A percentile compares a stretch with the other conserved stretches of the same genome.
Conservation (phyloP, 805 yeast species). For the Saccharomycopsis babjevae region DNA sequence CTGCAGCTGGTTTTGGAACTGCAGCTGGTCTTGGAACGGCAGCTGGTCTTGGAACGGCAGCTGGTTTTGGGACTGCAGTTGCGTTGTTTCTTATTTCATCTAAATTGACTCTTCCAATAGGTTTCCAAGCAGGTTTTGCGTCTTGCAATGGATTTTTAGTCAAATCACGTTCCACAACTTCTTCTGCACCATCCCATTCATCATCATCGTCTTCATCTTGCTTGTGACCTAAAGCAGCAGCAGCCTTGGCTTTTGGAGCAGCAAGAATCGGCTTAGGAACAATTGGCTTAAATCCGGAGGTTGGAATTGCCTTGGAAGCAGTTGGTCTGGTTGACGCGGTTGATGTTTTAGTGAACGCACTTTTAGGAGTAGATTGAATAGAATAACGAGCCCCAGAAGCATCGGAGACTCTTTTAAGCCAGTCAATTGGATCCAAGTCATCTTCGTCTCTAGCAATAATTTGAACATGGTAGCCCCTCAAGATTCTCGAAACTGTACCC, state of each 20-base stretch:
- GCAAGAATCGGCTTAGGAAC: slow-evolving; percentile 24
- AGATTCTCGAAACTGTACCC: slow-evolving; percentile 59
- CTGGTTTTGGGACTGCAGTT: slow-evolving; percentile 30
- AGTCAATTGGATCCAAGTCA: slow-evolving; percentile 72
- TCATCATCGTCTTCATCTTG: slow-evolving; percentile 26
- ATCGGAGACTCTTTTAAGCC: slow-evolving; percentile 65
- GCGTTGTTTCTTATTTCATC: slow-evolving; percentile 33
- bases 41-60: slow-evolving; percentile 16
- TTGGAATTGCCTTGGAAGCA: slow-evolving; percentile 31
- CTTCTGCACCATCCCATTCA: slow-evolving; percentile 37
- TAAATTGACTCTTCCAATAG: slow-evolving; percentile 52
- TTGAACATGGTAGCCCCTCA: slow-evolving; percentile 87
- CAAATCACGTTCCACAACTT: slow-evolving; percentile 38
- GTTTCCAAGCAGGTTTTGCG: slow-evolving; percentile 43
- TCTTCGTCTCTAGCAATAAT: slow-evolving; percentile 92
- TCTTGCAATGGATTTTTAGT: slow-evolving; percentile 35
- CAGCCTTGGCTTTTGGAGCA: slow-evolving; percentile 18
- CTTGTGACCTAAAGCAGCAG: slow-evolving; percentile 5
- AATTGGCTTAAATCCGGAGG: slow-evolving; percentile 26
- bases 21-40: slow-evolving; percentile 20
- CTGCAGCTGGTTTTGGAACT: slow-evolving; percentile 8
- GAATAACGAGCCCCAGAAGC: slow-evolving; percentile 97
- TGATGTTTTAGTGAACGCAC: slow-evolving; percentile 12
- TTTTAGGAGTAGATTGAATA: slow-evolving; percentile 31
- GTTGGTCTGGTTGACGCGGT: slow-evolving; percentile 20